Percentiles rank a stretch among this genome's conserved stretches.
Evolutionary conservation across 2,329 filamentous ascomycete genomes (phyloP).

Genomic region (Scedosporium aurantiacum): DNA sequence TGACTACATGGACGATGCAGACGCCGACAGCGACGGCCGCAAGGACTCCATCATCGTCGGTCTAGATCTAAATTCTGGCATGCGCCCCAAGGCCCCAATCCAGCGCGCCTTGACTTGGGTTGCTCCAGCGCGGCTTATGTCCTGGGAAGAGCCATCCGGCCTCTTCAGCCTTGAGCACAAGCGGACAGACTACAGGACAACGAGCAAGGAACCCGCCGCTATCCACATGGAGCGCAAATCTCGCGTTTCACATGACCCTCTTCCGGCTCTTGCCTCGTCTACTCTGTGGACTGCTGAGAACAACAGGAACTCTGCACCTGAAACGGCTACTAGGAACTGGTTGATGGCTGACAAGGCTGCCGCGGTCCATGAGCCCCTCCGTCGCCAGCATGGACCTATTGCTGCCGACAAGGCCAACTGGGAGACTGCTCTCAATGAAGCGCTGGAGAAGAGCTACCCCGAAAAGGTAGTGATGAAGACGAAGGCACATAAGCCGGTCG

Average conservation of each 20-base stretch:
- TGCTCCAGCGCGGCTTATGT: background rate
- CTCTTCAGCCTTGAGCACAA: slow-evolving; percentile 13
- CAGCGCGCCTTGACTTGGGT: background rate
- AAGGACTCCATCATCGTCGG: slow-evolving; percentile 17
- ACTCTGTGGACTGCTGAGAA: slow-evolving; percentile 20
- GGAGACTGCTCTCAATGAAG: slow-evolving; percentile 26
- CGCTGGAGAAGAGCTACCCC: slow-evolving; percentile 15
- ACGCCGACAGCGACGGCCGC: slow-evolving; percentile 22
- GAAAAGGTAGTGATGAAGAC: background rate
- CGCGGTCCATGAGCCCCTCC: background rate
- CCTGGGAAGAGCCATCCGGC: slow-evolving; percentile 7
- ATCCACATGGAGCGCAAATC: slow-evolving; percentile 22
- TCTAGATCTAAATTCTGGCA: slow-evolving; percentile 17
- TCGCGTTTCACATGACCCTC: slow-evolving; percentile 17
- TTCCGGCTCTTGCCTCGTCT: slow-evolving; percentile 20
- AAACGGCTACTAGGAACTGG: slow-evolving; percentile 12
- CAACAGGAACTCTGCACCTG: background rate
- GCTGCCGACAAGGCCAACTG: slow-evolving; percentile 20
- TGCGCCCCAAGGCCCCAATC: slow-evolving; percentile 3
- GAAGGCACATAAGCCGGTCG: background rate
- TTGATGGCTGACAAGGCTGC: slow-evolving; percentile 6
- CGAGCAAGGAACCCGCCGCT: slow-evolving; percentile 21
- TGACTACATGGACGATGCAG: slow-evolving; percentile 13
- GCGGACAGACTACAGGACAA: slow-evolving; percentile 19
- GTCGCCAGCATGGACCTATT: background rate